A percentile compares a stretch with the other conserved stretches of the same genome.
Conservation (phyloP, 1,284 basidiomycete genomes). For the Ganoderma sp. region DNA sequence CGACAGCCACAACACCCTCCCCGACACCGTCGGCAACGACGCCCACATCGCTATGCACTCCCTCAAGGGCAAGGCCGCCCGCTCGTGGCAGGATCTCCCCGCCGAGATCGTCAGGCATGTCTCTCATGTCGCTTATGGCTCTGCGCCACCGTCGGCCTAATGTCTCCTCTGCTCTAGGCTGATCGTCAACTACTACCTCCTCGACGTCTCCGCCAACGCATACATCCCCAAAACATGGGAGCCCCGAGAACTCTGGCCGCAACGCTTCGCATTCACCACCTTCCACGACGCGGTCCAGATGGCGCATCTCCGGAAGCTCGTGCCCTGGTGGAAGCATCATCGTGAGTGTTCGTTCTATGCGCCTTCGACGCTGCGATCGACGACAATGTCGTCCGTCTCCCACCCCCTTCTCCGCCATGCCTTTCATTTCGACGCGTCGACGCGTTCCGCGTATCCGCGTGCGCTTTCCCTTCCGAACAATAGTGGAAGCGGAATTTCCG, state of each 20-base stretch:
- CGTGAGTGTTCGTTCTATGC: constrained; percentile 45
- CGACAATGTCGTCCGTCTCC: background rate
- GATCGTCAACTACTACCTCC: constrained; percentile 66
- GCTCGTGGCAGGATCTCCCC: constrained; percentile 74
- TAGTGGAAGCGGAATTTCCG: constrained; percentile 2
- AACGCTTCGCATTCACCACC: constrained; percentile 59
- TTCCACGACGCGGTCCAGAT: constrained; percentile 60
- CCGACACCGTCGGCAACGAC: constrained; percentile 22
- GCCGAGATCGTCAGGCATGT: constrained; percentile 72
- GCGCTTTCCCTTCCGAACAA: background rate
- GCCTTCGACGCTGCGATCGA: background rate
- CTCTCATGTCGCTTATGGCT: constrained; percentile 22
- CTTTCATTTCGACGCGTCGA: constrained; percentile 23
- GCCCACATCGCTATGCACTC: constrained; percentile 16
- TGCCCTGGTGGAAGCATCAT: constrained; percentile 51
- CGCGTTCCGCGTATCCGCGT: constrained; percentile 8
- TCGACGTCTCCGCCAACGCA: constrained; percentile 49
- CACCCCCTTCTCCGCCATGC: background rate
- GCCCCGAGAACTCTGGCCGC: constrained; percentile 58
- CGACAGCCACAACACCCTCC: constrained; percentile 20
- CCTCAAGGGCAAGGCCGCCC: constrained; percentile 70
- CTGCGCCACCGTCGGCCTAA: constrained; percentile 37
- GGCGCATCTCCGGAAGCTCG: constrained; percentile 64
- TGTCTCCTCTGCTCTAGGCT: constrained; percentile 47
- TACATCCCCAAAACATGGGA: constrained; percentile 67